Evolutionary conservation across 257 asterid genomes (phyloP).

Genomic region (Eustoma russellianum): DNA sequence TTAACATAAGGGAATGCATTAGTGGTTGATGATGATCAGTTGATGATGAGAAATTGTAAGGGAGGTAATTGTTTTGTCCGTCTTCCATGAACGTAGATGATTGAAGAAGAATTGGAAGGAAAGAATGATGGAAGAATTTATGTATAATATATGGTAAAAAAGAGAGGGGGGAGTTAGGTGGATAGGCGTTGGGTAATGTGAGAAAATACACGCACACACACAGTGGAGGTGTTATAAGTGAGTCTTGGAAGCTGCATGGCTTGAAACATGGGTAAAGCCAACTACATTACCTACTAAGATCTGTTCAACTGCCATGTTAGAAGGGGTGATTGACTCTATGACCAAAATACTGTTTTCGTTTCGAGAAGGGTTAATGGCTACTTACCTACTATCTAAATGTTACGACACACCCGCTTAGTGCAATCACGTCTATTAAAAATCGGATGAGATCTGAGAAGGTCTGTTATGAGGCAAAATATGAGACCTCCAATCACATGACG

Average conservation of each 20-base stretch:
- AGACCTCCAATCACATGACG: no score
- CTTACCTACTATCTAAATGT: no score
- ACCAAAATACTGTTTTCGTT: neutral
- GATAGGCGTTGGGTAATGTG: conserved; percentile 18
- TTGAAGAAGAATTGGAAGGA: conserved; percentile 3
- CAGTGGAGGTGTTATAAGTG: no score
- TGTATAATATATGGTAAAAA: conserved; percentile 8
- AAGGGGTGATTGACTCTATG: conserved; percentile 16
- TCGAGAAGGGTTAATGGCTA: no score
- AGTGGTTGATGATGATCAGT: neutral
- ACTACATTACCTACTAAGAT: conserved; percentile 32
- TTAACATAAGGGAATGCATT: neutral
- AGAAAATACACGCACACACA: conserved; percentile 12
- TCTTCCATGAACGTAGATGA: conserved; percentile 13
- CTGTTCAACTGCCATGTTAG: conserved; percentile 37
- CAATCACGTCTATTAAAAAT: no score
- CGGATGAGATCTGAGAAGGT: no score
- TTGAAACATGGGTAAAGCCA: conserved; percentile 21
- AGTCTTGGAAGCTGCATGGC: conserved; percentile 2
- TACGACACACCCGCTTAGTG: no score
- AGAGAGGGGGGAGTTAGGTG: conserved; percentile 24
- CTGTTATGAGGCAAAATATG: no score
- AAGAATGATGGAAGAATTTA: conserved; percentile 14
- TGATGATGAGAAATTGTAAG: conserved; percentile 1
- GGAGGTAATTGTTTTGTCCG: neutral